Evolutionary conservation across 345 rosid species (phyloP), one percentile per base, ranked within the genome.

Genomic region (Garcia nutans): DNA sequence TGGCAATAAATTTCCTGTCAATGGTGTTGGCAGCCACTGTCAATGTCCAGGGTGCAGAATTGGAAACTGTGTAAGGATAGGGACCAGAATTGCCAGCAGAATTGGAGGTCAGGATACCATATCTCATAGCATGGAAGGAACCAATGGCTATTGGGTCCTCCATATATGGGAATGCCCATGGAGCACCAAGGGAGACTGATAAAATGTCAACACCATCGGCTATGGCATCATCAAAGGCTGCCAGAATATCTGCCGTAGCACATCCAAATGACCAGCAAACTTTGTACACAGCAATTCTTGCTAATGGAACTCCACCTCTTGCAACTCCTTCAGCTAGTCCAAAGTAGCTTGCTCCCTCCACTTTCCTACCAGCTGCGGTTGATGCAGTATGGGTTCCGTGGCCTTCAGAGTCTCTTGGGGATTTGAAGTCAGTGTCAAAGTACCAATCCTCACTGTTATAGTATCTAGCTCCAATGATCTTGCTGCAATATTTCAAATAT

Each of bases 181-280:
- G 5, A n/a, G 10, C 4, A 10, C 85, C 82, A 6, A 82, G 68
- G 23, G 82, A 82, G 1, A 76, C 45, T 0, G 85, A 82, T 57
- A 82, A 19, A 61, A 82, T 78, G 71, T 82, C 80, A 20, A 76
- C 85, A n/a, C 85, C 82, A 78, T 82, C 85, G 5, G 85, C 82
- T 28, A 85, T 80, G 15, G 90, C 88, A 62, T 87, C 87, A 31
- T 87, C 88, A 65, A 78, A 85, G 7, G 85, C 83, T 1, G 86
- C 83, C 0, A 86, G 80, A 7, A 86, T 74, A 70, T 83, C 88
- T 0, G 81, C 83, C 3, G 12, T 33, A 19, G 9, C 17, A 61
- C 86, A 83, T 10, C 83, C 88, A 8, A 9, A 66, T 1, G 52
- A 11, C 86, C 83, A 81, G 62, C 86, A 86, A 86, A 81, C 81